Percentiles rank a stretch among this genome's conserved stretches.
These are phyloP conservation scores for Phytophthora crassamura DNA, from an alignment of 352 stramenopile species.

Conservation along the genomic window DNA sequence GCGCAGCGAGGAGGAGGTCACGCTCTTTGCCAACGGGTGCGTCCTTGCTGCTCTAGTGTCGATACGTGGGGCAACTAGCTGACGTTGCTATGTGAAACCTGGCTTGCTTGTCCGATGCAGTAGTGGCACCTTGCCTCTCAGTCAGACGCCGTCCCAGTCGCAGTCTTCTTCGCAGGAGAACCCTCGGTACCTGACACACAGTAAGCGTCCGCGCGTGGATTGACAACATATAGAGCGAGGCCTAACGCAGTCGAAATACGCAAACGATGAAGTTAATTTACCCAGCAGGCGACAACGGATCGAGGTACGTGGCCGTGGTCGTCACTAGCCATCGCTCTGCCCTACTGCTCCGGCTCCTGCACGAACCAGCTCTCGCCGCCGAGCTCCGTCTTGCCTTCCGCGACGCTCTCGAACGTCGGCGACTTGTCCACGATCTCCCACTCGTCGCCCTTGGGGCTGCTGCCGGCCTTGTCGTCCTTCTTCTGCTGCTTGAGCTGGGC, in stretches of 20 bases:
- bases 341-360: slow-evolving; percentile 41
- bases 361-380: slow-evolving; percentile 67
- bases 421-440: slow-evolving; percentile 86
- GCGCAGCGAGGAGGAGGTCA: slow-evolving; percentile 49
- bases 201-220: slow-evolving; percentile 56
- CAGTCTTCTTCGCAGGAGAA: slow-evolving; percentile 60
- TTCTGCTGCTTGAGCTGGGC: slow-evolving; percentile 34
- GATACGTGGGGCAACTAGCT: neutral
- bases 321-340: neutral
- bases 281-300: slow-evolving; percentile 10
- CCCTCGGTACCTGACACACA: slow-evolving; percentile 68
- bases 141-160: slow-evolving; percentile 33
- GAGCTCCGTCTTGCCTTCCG: slow-evolving; percentile 49
- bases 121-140: slow-evolving; percentile 10
- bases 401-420: slow-evolving; percentile 69
- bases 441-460: slow-evolving; percentile 72
- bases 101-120: slow-evolving; percentile 5
- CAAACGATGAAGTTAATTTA: slow-evolving; percentile 46
- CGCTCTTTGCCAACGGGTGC: slow-evolving; percentile 29
- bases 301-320: slow-evolving; percentile 4
- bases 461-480: slow-evolving; percentile 37
- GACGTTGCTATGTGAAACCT: neutral
- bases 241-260: slow-evolving; percentile 17
- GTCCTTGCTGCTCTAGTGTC: slow-evolving; percentile 1
- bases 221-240: slow-evolving; percentile 16